These are phyloP conservation scores for Pseudocercospora ulei DNA, from an alignment of 2,329 filamentous ascomycete species.

Conservation along the genomic window DNA sequence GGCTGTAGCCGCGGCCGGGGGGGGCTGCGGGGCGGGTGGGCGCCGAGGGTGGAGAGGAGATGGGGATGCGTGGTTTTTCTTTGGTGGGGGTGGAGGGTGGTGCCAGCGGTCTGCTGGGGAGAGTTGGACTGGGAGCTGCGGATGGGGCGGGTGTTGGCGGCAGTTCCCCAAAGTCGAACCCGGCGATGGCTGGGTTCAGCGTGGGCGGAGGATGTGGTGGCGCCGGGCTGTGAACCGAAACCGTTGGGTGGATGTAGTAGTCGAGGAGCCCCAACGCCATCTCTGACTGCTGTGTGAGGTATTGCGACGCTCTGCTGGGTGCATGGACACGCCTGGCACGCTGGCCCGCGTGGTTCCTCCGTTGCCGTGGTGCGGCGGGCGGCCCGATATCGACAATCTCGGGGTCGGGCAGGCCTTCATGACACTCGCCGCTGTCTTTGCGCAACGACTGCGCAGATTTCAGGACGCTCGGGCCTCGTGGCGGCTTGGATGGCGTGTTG, in stretches of 20 bases:
- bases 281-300: constrained; percentile 25
- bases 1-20: constrained; percentile 23
- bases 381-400: constrained; percentile 25
- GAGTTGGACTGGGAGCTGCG: constrained; percentile 1
- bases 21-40: constrained; percentile 7
- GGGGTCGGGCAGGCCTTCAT: constrained; percentile 20
- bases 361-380: constrained; percentile 17
- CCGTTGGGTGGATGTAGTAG: constrained; percentile 27
- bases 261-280: constrained; percentile 31
- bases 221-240: constrained; percentile 21
- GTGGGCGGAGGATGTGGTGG: constrained; percentile 20
- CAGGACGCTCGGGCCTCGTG: constrained; percentile 1
- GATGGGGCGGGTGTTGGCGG: constrained; percentile 16
- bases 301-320: constrained; percentile 19
- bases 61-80: constrained; percentile 14
- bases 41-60: constrained; percentile 18
- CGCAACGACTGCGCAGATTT: constrained; percentile 10
- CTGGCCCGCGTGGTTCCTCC: constrained; percentile 9
- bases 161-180: constrained; percentile 29
- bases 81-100: constrained; percentile 2
- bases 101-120: not conserved
- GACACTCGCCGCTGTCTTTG: constrained; percentile 10
- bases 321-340: constrained; percentile 11
- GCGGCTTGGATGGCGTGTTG: constrained; percentile 10
- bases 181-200: constrained; percentile 24